These are phyloP conservation scores for Boletales sp. DNA, from an alignment of 768 basidiomycete genomes.

Conservation along the genomic window DNA sequence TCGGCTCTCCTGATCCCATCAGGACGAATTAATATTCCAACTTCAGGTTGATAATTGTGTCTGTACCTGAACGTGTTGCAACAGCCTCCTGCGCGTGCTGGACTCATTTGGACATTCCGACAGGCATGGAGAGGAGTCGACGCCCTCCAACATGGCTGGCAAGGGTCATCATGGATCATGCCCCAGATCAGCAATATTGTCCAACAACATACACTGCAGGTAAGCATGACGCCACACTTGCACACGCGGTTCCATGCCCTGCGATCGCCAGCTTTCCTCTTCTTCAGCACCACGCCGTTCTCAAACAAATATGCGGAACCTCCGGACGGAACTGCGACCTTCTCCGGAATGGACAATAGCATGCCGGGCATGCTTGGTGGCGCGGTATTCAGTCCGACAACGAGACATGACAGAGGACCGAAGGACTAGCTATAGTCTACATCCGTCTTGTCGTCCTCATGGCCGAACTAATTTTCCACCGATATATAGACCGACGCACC, in stretches of 20 bases:
- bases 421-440: conserved; percentile 6
- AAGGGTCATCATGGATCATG: conserved; percentile 39
- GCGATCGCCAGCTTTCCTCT: conserved; percentile 44
- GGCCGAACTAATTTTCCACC: not conserved
- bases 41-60: too few species aligned
- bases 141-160: conserved; percentile 45
- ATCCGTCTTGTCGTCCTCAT: not conserved
- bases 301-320: conserved; percentile 59
- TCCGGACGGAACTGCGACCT: conserved; percentile 65
- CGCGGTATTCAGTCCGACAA: conserved; percentile 52
- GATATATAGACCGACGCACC: conserved; percentile 48
- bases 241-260: not conserved
- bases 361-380: conserved; percentile 65
- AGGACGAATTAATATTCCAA: too few species aligned
- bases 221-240: conserved; percentile 14
- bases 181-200: too few species aligned
- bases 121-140: conserved; percentile 36
- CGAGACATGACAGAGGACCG: conserved; percentile 49
- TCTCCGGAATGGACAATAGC: conserved; percentile 64
- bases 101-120: conserved; percentile 9
- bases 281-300: conserved; percentile 69
- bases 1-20: too few species aligned
- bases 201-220: conserved; percentile 46
- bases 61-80: conserved; percentile 3
- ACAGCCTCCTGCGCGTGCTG: not conserved